Base-by-base conservation (phyloP, 2,329 filamentous ascomycete species). In the Kalaharituber pfeilii region DNA sequence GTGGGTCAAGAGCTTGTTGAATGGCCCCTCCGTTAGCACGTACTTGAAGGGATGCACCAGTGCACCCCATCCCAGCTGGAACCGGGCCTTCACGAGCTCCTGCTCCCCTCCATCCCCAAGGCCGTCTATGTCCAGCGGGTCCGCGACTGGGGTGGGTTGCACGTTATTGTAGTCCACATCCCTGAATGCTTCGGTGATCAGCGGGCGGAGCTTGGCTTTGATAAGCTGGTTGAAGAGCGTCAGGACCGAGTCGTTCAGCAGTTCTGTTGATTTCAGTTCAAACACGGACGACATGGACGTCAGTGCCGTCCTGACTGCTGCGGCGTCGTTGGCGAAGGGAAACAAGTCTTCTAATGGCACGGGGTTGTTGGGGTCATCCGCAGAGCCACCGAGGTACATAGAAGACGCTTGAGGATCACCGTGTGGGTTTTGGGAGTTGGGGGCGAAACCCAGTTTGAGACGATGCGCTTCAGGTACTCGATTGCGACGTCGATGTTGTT, bases 401-500 rank as follows among this genome's bases (percentile, higher is more conserved):
- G n/a, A n/a, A n/a, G n/a, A n/a, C n/a, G n/a, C n/a, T n/a, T n/a
- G n/a, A n/a, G n/a, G n/a, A n/a, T n/a, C n/a, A n/a, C n/a, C n/a
- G n/a, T n/a, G 15, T 13, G 42, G 42, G 25, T 47, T 15, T 13
- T 47, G 15, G 42, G 11, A 13, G 15, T 36, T 3, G 42, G n/a
- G 5, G 42, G 22, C 2, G 42, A 47, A 22, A 22, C 15, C 24
- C n/a, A 22, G 22, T 7, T n/a, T n/a, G n/a, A n/a, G n/a, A 96
- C 81, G 62, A 98, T 95, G 53, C 89, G 83, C 15, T 79, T 78
- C 51, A 95, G 77, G 68, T 98, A 98, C 65, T 95, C 86, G 58
- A 86, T 86, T 8, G 87, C 82, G 57, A 94, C 78, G 66, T 98
- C 89, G 25, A 98, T 79, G 66, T 89, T 95, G 74, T 98, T 98